Evolutionary conservation across 2,329 filamentous ascomycete genomes (phyloP).

Genomic region (Colletotrichum sp.): DNA sequence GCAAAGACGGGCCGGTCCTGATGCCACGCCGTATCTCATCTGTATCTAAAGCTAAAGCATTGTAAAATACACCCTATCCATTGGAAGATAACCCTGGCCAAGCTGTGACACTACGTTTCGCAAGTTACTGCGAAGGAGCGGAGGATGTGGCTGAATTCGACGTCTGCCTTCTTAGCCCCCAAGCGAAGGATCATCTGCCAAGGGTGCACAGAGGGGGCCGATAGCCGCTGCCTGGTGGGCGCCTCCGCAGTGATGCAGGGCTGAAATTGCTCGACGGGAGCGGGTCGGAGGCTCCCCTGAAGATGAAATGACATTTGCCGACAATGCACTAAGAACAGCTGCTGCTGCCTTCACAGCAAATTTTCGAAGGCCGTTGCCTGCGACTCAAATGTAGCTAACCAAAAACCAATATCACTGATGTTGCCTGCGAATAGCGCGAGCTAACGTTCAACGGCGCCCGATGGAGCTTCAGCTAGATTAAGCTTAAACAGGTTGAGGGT

Average conservation of each 20-base stretch:
- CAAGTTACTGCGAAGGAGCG: background rate
- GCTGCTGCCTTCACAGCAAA: background rate
- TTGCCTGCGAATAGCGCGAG: background rate
- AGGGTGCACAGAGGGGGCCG: background rate
- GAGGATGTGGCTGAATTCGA: background rate
- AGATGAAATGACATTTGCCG: background rate
- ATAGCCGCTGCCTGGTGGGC: background rate
- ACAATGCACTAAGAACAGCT: background rate
- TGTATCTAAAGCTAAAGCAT: background rate
- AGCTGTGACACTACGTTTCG: too few species aligned
- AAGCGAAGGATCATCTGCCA: background rate
- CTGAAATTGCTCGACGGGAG: background rate
- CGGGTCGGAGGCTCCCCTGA: background rate
- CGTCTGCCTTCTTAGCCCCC: background rate
- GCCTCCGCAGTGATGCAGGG: background rate
- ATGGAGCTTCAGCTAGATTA: background rate
- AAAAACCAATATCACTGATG: background rate
- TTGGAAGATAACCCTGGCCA: background rate
- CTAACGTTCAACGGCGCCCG: background rate
- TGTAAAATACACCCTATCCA: background rate
- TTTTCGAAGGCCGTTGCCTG: background rate
- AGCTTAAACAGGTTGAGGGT: background rate
- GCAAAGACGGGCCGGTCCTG: background rate
- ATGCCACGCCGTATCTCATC: background rate
- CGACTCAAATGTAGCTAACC: background rate